phyloP scores from a whole-genome alignment of 495 filamentous ascomycete species.

The Hypoxylon perforatum region DNA sequence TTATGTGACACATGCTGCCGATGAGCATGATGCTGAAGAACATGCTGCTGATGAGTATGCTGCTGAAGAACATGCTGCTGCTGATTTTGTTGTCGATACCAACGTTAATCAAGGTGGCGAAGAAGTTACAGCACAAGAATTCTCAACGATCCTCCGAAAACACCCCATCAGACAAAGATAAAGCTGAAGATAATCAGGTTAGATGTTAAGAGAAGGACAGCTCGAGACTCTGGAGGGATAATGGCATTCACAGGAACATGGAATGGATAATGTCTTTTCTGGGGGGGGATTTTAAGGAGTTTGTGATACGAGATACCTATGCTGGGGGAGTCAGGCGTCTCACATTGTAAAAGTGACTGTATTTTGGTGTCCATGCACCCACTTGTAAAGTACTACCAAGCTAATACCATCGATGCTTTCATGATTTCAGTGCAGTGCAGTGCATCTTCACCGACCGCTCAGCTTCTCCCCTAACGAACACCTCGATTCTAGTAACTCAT shows the following conservation, averaged over 20 bases:
- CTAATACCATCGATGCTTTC: not conserved
- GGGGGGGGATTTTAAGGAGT: conserved; percentile 9
- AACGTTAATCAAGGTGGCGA: too few relatives aligned
- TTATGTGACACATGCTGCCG: too few relatives aligned
- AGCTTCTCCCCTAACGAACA: conserved; percentile 51
- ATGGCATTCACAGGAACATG: not conserved
- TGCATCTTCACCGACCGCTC: conserved; percentile 37
- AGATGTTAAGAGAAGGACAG: too few relatives aligned
- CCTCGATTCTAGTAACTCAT: conserved; percentile 65
- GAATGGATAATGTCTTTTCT: conserved; percentile 10
- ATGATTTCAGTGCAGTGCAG: not conserved
- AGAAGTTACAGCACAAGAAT: too few relatives aligned
- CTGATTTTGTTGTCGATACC: too few relatives aligned
- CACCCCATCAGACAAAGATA: too few relatives aligned
- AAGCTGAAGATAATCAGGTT: too few relatives aligned
- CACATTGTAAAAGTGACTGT: not conserved
- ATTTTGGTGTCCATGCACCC: not conserved
- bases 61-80: too few relatives aligned
- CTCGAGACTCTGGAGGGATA: not conserved
- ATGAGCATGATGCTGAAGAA: too few relatives aligned
- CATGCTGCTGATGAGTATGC: too few relatives aligned
- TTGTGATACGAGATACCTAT: conserved; percentile 34
- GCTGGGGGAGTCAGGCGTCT: conserved; percentile 15
- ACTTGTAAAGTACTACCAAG: not conserved
- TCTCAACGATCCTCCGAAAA: too few relatives aligned